Base-by-base conservation (phyloP, 2,329 filamentous ascomycete species). In the Pseudocercospora vitis region DNA sequence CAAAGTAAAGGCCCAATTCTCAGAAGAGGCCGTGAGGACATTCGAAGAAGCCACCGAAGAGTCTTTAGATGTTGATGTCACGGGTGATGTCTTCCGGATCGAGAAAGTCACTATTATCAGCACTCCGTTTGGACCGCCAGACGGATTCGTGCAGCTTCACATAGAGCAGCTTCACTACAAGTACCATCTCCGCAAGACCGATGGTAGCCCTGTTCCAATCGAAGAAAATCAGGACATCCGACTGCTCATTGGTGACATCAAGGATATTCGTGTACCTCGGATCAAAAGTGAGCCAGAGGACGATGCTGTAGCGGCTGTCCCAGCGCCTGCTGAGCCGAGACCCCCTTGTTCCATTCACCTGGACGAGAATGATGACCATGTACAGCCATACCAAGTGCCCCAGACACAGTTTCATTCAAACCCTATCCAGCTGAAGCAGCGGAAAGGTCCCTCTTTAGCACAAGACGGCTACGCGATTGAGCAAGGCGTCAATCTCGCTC, bases 101-200 rank as follows among this genome's bases (percentile, higher is more conserved):
- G 51, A 44, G 12, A 37, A 42, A 11, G 52, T 64, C 46, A 65
- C 58, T 1, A 52, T 68, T 7, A 51, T 67, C 32, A 66, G 64
- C 53, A 67, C 65, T 1, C 55, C 63, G 1, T 61, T 60, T 23
- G 67, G 65, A 16, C 58, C 61, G 7, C 37, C 52, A 11, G 61
- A 67, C 23, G 59, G 58, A 7, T 59, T 53, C 23, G 49, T 68
- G 3, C 64, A 65, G 35, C 53, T 70, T 4, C 23, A 56, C 4
- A 56, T 70, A n/a, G 61, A 64, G 9, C 55, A 60, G 6, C 50
- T 68, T 6, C 57, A 65, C 21, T 68, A 68, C 50, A 49, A 57
- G 5, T 60, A 61, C 31, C 61, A 65, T 45, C 33, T 63, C 5
- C 65, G 66, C 8, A 64, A 59, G 35, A 47, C 44, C 8, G 32